A percentile compares a stretch with the other conserved stretches of the same genome.
These are phyloP conservation scores for Spergularia bocconei DNA, from an alignment of 148 eudicot species.

Conservation along the genomic window DNA sequence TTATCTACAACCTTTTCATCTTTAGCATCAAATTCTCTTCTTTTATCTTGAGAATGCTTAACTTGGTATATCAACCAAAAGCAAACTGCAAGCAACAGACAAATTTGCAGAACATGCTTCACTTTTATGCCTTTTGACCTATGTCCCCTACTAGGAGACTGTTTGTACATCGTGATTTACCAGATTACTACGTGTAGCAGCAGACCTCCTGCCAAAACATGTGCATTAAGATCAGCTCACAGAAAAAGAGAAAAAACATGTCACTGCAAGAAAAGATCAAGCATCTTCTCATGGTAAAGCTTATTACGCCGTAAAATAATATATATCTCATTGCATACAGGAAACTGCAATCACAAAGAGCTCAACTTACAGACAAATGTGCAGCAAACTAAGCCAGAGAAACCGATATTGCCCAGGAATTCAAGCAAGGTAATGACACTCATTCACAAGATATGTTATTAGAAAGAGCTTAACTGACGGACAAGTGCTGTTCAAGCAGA, in stretches of 20 bases:
- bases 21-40: constrained; percentile 52
- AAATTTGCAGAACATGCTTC: constrained; percentile 67
- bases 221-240: background rate
- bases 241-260: background rate
- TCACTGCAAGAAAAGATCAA: constrained; percentile 5
- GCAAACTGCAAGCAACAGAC: constrained; percentile 76
- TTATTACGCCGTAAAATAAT: background rate
- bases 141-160: constrained; percentile 63
- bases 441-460: too few species aligned
- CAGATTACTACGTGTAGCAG: constrained; percentile 3
- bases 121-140: constrained; percentile 70
- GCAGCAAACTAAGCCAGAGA: background rate
- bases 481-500: too few species aligned
- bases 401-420: too few species aligned
- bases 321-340: background rate
- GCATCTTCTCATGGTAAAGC: background rate
- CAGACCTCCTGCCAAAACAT: constrained; percentile 21
- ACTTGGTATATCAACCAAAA: constrained; percentile 92
- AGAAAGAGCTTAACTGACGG: too few species aligned
- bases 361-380: background rate
- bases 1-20: constrained; percentile 34
- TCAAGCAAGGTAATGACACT: too few species aligned
- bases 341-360: constrained; percentile 1
- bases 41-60: constrained; percentile 86
- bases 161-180: constrained; percentile 55